Base-by-base conservation (phyloP, 371 early-diverging fungal species). In the Mucor circinelloides region DNA sequence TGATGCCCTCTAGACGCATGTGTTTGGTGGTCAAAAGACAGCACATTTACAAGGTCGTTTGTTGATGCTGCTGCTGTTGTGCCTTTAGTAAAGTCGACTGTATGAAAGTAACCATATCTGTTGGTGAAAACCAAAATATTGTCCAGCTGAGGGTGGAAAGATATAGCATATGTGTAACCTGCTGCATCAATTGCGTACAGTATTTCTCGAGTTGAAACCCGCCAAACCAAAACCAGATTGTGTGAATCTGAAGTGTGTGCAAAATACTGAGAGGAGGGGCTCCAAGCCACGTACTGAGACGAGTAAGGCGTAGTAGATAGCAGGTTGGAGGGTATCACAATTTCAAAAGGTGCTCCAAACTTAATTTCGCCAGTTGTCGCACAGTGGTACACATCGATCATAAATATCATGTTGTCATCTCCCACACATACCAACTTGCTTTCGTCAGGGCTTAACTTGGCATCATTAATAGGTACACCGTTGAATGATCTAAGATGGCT, bases 71-170 rank as follows among this genome's bases (percentile, higher is more conserved):
- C 30, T 7, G 34, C 27, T 15, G 58, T 63, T 13, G 42, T 32
- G 28, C 46, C 68, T 61, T 75, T 67, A 12, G 78, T 69, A 9
- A 85, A 65, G 30, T 87, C 77, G 17, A 87, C 82, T 7, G 86
- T 81, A 54, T 87, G 87, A 27, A 85, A 78, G 63, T 85, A 87
- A 0, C 87, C 87, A 55, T 87, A 87, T 52, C 87, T 76, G 40
- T 85, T 85, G 63, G 79, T 73, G 36, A 85, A 84, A 1, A 82
- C 81, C 60, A 87, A 73, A 21, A 87, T 64, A 31, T 79, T 79
- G 58, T 85, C 85, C 6, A 81, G 55, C 55, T 64, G 65, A 2
- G 87, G 87, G 48, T 87, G 87, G 60, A 87, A 87, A 4, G 74
- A 69, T 19, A 87, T 78, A 4, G 79, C 81, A 67, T 77, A 85